Evolutionary conservation across 331 rosid species (phyloP).

Genomic region (Malus hybrid): DNA sequence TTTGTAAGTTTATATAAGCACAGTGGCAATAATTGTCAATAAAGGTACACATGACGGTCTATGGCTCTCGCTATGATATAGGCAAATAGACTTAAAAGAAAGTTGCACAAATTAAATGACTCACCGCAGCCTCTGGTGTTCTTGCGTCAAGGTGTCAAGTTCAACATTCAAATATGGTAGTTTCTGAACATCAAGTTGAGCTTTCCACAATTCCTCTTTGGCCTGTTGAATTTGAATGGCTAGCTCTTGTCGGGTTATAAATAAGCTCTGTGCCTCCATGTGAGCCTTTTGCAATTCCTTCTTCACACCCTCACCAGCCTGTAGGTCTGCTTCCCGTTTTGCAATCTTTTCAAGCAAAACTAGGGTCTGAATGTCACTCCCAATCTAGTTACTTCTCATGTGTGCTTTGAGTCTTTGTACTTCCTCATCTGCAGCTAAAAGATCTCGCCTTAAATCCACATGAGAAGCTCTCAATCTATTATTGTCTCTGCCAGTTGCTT

Average conservation of each 20-base stretch:
- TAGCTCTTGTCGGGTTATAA: slow-evolving; percentile 52
- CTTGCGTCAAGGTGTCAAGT: slow-evolving; percentile 57
- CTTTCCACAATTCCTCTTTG: slow-evolving; percentile 48
- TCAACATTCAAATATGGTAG: slow-evolving; percentile 56
- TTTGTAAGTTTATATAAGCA: neutral
- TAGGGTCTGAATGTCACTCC: slow-evolving; percentile 70
- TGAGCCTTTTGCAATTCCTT: slow-evolving; percentile 61
- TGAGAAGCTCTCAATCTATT: slow-evolving; percentile 44
- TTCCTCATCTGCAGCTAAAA: slow-evolving; percentile 53
- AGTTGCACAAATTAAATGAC: slow-evolving; percentile 19
- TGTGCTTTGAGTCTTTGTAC: slow-evolving; percentile 53
- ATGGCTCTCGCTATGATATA: neutral
- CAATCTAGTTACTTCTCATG: slow-evolving; percentile 72
- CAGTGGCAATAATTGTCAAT: neutral
- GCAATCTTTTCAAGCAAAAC: slow-evolving; percentile 65
- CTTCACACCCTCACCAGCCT: slow-evolving; percentile 58
- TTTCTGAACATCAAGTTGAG: slow-evolving; percentile 30
- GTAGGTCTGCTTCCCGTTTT: slow-evolving; percentile 50
- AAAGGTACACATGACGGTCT: neutral
- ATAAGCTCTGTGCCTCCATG: slow-evolving; percentile 62
- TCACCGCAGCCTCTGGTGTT: slow-evolving; percentile 64
- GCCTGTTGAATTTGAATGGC: slow-evolving; percentile 42
- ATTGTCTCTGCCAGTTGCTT: slow-evolving; percentile 49
- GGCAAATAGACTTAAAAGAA: slow-evolving; percentile 8
- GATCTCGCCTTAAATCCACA: slow-evolving; percentile 56